Base-by-base conservation (phyloP, 2,329 filamentous ascomycete genomes). In the Diaporthe longicolla region DNA sequence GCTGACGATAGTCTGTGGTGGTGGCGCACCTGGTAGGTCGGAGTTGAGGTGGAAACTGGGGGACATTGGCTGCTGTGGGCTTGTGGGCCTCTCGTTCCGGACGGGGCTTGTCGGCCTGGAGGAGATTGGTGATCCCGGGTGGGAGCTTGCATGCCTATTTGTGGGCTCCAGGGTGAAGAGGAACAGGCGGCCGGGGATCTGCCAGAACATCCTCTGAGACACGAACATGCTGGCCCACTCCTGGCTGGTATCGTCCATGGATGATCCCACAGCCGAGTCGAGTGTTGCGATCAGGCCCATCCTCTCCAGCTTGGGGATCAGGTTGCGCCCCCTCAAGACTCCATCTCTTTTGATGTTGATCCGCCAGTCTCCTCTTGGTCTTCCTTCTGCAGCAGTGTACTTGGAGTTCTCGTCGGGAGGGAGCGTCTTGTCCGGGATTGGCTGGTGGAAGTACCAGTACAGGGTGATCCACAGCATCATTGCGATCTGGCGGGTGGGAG, bases 401-500 rank as follows among this genome's bases (percentile, higher is more conserved):
- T 88, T 89, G 1, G 92, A 93, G 0, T 89, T 86, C 7, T 90
- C 85, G 9, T 90, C 94, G 15, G 76, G 45, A 24, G 87, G 87
- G 45, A 97, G 80, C 66, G 90, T 88, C 0, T 89, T 87, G 29
- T 89, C 86, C 0, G 96, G 96, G 78, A 93, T 89, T 0, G 91
- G 89, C 82, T 97, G 94, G 84, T 98, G 95, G 79, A 98, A 98
- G 86, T 98, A 98, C 96, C 96, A 98, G 86, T 95, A 98, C 55
- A 98, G 86, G 1, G 95, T 95, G 45, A 95, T 91, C 94, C 95
- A 98, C 9, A 98, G 88, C 93, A 98, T 97, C 94, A 98, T 95
- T 77, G 96, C 96, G 75, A 98, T 94, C 84, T 97, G 94, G 58
- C 95, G 89, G 0, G 95, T 97, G 0, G 94, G 94, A 76, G 95